Evolutionary conservation across 2,329 filamentous ascomycete species (phyloP).

Genomic region (Elsinoe fawcettii): DNA sequence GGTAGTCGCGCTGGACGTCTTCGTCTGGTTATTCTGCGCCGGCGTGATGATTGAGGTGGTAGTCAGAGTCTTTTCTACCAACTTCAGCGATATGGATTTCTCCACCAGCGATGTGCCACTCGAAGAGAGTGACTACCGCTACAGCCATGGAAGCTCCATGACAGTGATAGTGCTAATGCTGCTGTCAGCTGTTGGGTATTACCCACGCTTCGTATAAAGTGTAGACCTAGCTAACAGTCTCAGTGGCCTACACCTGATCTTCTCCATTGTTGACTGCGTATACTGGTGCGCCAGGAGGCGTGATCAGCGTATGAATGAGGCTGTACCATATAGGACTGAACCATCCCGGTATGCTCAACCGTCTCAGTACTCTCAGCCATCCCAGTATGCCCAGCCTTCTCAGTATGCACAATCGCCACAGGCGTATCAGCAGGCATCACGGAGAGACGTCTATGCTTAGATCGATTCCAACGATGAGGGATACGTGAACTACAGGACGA

Average conservation of each 20-base stretch:
- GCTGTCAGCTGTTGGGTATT: background rate
- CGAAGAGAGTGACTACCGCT: background rate
- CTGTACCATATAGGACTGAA: background rate
- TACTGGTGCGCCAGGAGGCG: background rate
- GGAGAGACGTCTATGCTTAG: background rate
- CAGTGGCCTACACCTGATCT: background rate
- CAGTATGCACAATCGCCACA: background rate
- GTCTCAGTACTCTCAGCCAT: too few relatives aligned
- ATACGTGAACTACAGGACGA: too few relatives aligned
- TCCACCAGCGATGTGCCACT: background rate
- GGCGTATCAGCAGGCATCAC: background rate
- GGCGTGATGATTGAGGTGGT: conserved; percentile 3
- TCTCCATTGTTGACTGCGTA: background rate
- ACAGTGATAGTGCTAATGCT: background rate
- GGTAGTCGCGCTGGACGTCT: background rate
- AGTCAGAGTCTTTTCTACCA: background rate
- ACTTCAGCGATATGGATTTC: background rate
- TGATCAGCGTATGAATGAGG: background rate
- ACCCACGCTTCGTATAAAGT: background rate
- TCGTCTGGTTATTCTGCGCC: conserved; percentile 1
- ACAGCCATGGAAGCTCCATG: background rate
- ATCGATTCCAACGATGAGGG: too few relatives aligned
- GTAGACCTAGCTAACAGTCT: background rate
- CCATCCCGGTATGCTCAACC: background rate
- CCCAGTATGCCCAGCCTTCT: background rate